A percentile compares a stretch with the other conserved stretches of the same genome.
Conservation (phyloP, 305 asterid species). For the Andrographis paniculata region DNA sequence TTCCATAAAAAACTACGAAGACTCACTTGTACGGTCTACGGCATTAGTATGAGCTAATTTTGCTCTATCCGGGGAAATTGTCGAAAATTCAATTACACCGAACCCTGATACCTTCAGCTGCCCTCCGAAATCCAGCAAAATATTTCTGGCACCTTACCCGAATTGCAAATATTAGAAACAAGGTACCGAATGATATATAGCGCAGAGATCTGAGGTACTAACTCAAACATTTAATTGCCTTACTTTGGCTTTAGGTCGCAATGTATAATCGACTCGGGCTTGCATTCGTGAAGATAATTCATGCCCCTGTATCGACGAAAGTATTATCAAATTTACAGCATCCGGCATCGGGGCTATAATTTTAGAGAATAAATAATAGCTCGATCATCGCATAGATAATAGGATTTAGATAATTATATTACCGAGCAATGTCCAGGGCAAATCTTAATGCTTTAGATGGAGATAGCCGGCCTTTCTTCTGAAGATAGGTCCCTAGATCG, state of each 20-base stretch:
- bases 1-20: conserved; percentile 6
- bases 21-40: conserved; percentile 77
- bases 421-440: conserved; percentile 94
- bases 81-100: conserved; percentile 57
- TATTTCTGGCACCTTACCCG: conserved; percentile 99
- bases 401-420: conserved; percentile 17
- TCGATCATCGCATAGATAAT: neutral
- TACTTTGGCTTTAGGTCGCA: conserved; percentile 94
- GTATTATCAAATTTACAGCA: neutral
- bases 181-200: conserved; percentile 13
- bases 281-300: conserved; percentile 98
- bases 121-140: conserved; percentile 99
- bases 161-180: conserved; percentile 53
- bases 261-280: conserved; percentile 92
- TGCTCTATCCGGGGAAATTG: conserved; percentile 71
- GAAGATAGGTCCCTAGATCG: conserved; percentile 71
- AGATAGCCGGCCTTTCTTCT: conserved; percentile 81
- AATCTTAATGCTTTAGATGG: conserved; percentile 85
- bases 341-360: too few species aligned
- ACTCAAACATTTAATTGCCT: conserved; percentile 69
- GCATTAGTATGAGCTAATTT: conserved; percentile 59
- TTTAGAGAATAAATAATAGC: neutral
- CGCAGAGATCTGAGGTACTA: neutral
- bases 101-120: conserved; percentile 94
- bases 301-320: conserved; percentile 63